Conservation (phyloP, 805 yeast species). For the Starmerella apis region DNA sequence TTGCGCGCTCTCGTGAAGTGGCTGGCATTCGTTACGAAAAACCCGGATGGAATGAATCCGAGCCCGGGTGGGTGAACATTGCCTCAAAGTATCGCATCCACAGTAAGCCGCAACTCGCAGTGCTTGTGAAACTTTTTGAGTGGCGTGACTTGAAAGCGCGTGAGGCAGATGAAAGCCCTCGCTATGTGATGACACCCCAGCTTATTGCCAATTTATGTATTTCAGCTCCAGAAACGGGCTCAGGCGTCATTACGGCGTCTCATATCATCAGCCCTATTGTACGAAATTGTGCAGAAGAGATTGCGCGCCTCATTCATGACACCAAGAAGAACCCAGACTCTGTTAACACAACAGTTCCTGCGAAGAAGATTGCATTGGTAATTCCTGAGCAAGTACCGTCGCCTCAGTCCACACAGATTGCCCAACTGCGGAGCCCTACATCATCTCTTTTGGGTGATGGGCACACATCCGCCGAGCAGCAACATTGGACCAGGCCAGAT, state of each 20-base stretch:
- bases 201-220: constrained; percentile 52
- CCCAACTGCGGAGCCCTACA: background rate
- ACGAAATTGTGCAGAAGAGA: constrained; percentile 44
- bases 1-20: constrained; percentile 65
- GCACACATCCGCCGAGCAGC: background rate
- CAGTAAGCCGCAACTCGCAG: constrained; percentile 37
- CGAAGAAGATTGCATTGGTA: background rate
- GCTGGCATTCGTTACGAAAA: constrained; percentile 76
- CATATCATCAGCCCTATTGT: constrained; percentile 43
- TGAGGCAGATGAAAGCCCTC: constrained; percentile 67
- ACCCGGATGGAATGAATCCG: constrained; percentile 46
- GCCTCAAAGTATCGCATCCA: constrained; percentile 53
- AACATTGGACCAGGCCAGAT: background rate
- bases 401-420: background rate
- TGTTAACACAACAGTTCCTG: constrained; percentile 17
- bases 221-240: constrained; percentile 47
- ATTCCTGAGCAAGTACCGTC: background rate
- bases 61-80: constrained; percentile 54
- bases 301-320: constrained; percentile 47
- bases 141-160: constrained; percentile 84
- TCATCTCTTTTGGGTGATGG: background rate
- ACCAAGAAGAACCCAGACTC: constrained; percentile 11
- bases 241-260: constrained; percentile 36
- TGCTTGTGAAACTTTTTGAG: constrained; percentile 51
- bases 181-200: constrained; percentile 78